A percentile compares a stretch with the other conserved stretches of the same genome.
These are phyloP conservation scores for Straminergon stramineum DNA, from an alignment of 225 moss, liverwort and hornwort genomes.

Conservation along the genomic window DNA sequence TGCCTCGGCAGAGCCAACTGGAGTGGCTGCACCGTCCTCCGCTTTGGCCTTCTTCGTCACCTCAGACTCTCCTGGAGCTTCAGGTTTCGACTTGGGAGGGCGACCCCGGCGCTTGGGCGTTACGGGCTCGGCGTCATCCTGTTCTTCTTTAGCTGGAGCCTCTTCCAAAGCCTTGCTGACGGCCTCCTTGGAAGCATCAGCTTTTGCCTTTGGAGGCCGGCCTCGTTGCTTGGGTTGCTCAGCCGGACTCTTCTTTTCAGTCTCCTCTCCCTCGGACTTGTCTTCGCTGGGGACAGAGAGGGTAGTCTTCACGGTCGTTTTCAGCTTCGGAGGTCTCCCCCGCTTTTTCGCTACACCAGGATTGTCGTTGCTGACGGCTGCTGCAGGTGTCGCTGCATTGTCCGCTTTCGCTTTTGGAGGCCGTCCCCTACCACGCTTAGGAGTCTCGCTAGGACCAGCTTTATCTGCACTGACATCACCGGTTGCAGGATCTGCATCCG, in stretches of 20 bases:
- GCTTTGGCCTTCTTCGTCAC: conserved; percentile 10
- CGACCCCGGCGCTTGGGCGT: conserved; percentile 40
- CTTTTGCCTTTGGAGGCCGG: conserved; percentile 25
- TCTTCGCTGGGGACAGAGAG: neutral
- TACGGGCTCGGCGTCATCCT: neutral
- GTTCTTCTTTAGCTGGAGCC: neutral
- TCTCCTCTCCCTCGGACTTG: neutral
- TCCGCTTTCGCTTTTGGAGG: conserved; percentile 27
- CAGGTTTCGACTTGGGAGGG: conserved; percentile 28
- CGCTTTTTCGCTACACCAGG: conserved; percentile 29
- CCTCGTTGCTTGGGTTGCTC: conserved; percentile 34
- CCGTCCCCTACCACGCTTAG: conserved; percentile 43
- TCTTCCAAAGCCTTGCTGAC: conserved; percentile 30
- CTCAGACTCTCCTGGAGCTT: neutral
- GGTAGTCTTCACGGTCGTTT: neutral
- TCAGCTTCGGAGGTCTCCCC: conserved; percentile 41
- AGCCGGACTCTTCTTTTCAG: conserved; percentile 4
- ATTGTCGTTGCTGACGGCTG: neutral
- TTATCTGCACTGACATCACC: conserved; percentile 4
- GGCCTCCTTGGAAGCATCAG: conserved; percentile 24
- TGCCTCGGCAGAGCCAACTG: conserved; percentile 8
- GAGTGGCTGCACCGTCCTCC: neutral
- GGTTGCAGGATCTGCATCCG: neutral
- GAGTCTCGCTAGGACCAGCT: conserved; percentile 15
- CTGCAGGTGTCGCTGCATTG: neutral